These are phyloP conservation scores for Saccharomycopsis microspora DNA, from an alignment of 805 yeast genomes.

Conservation along the genomic window DNA sequence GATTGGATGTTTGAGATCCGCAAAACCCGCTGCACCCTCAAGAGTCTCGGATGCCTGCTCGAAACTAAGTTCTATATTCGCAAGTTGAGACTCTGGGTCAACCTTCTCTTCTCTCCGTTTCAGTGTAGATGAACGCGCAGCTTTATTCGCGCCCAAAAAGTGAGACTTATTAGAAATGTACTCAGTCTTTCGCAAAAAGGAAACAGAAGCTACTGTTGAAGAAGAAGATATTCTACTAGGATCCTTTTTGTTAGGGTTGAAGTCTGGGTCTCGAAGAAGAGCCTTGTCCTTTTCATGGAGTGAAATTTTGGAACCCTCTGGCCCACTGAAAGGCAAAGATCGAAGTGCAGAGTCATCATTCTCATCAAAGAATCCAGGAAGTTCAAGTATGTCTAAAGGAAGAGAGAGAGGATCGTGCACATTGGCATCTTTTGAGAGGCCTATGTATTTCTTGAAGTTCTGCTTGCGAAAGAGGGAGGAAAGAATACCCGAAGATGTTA, in stretches of 20 bases:
- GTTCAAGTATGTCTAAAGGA: slow-evolving; percentile 58
- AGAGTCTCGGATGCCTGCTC: slow-evolving; percentile 42
- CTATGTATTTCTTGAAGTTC: slow-evolving; percentile 51
- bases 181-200: slow-evolving; percentile 91
- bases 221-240: not conserved
- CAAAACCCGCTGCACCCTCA: slow-evolving; percentile 26
- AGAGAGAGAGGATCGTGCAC: slow-evolving; percentile 50
- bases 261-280: slow-evolving; percentile 66
- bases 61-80: slow-evolving; percentile 70
- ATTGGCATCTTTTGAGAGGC: slow-evolving; percentile 38
- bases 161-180: slow-evolving; percentile 54
- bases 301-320: slow-evolving; percentile 22
- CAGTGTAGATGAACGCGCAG: not conserved
- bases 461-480: slow-evolving; percentile 67
- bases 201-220: slow-evolving; percentile 25
- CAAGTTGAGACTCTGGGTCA: slow-evolving; percentile 54
- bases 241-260: slow-evolving; percentile 15
- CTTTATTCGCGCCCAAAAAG: slow-evolving; percentile 10
- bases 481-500: slow-evolving; percentile 44
- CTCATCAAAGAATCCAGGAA: slow-evolving; percentile 58
- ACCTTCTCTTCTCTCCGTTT: slow-evolving; percentile 18
- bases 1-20: slow-evolving; percentile 60
- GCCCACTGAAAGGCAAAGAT: slow-evolving; percentile 18
- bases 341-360: slow-evolving; percentile 36
- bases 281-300: slow-evolving; percentile 72